Evolutionary conservation across 192 early-diverging fungal genomes (phyloP).

Genomic region (Spizellomyces punctatus): DNA sequence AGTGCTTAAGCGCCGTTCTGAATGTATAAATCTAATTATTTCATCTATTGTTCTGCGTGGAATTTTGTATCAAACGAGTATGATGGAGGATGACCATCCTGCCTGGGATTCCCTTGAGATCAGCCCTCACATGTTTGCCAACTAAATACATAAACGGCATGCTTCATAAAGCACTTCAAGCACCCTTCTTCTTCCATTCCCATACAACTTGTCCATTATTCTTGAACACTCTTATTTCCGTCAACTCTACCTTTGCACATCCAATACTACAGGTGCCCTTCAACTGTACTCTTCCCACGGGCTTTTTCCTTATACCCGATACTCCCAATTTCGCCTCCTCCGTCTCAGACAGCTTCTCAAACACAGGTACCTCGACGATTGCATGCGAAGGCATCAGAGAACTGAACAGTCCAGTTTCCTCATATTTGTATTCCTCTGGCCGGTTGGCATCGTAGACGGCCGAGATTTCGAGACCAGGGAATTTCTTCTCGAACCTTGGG

Average conservation of each 20-base stretch:
- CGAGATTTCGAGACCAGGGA: constrained; percentile 51
- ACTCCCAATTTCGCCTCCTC: constrained; percentile 53
- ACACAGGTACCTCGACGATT: constrained; percentile 45
- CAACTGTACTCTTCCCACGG: constrained; percentile 46
- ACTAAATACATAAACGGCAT: neutral
- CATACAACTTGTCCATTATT: constrained; percentile 46
- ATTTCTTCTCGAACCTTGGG: constrained; percentile 38
- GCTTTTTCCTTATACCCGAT: constrained; percentile 48
- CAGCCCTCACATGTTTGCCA: too few relatives aligned
- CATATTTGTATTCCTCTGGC: constrained; percentile 37
- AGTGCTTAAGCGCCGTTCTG: too few relatives aligned
- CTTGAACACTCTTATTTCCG: constrained; percentile 41
- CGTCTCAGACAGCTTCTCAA: constrained; percentile 42
- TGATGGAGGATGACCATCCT: too few relatives aligned
- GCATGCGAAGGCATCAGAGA: constrained; percentile 31
- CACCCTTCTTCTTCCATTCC: constrained; percentile 44
- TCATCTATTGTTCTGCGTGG: too few relatives aligned
- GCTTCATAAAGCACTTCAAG: neutral
- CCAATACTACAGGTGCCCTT: constrained; percentile 49
- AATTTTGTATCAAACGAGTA: too few relatives aligned
- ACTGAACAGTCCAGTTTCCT: constrained; percentile 35
- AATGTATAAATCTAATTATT: too few relatives aligned
- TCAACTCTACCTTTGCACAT: constrained; percentile 51
- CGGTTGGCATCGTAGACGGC: constrained; percentile 36
- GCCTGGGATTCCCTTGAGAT: too few relatives aligned